Base-by-base conservation (phyloP, 306 rosid species). In the Dryas alaskensis region DNA sequence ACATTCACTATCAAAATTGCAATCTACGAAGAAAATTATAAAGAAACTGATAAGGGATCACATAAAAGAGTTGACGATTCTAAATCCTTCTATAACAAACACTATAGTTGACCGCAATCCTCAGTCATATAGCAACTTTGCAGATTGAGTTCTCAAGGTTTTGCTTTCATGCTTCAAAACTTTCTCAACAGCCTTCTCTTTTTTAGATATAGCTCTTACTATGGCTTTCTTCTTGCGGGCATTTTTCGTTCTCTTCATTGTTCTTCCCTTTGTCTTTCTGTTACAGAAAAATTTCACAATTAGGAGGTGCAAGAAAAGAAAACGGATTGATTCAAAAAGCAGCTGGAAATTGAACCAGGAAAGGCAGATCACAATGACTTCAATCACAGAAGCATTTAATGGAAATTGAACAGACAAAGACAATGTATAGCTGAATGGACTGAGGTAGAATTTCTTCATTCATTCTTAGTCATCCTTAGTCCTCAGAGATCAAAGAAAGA, bases 201-300 rank as follows among this genome's bases (percentile, higher is more conserved):
- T 80, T 54, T 79, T 65, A 0, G 87, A 76, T 52, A 93, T 83
- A 46, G 97, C 98, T 79, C 88, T 93, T 17, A 79, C 92, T 6
- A 78, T 64, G 45, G 92, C 91, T 71, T 89, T 93, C 80, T 62
- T 81, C 80, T 84, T 88, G 64, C 97, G 82, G 6, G 60, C 97
- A 76, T 85, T 89, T 83, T 89, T 81, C 3, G 97, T 60, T 85
- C 97, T 87, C 91, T 93, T 93, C 98, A 91, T 82, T 49, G 83
- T 90, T 78, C 91, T 85, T 76, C 96, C 97, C 63, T 85, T 93
- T 64, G 78, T 65, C 82, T 85, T 93, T 70, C 97, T 93, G 91
- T 79, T 73, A 14, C 58, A 80, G 10, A 47, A 43, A 67, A 67
- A 6, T 31, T 65, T 10, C 58, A 65, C 13, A 60, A 71, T 67